Evolutionary conservation across 768 basidiomycete genomes (phyloP).

Genomic region (Boletus reticuloceps): DNA sequence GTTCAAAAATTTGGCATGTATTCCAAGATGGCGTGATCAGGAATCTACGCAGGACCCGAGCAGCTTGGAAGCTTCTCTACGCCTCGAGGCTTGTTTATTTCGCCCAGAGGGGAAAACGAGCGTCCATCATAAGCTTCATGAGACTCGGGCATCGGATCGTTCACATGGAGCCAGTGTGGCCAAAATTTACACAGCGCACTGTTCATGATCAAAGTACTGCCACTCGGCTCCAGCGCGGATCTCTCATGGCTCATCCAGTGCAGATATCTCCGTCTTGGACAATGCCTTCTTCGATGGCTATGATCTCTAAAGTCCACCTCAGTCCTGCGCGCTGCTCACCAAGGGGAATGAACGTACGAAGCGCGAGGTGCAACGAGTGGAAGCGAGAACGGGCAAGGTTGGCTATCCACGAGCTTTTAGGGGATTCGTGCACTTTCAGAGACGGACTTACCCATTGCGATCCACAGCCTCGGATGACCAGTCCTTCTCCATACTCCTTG

Average conservation of each 20-base stretch:
- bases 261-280: conserved; percentile 12
- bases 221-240: background rate
- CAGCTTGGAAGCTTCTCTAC: background rate
- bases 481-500: conserved; percentile 38
- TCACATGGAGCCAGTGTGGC: background rate
- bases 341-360: conserved; percentile 17
- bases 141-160: background rate
- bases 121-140: background rate
- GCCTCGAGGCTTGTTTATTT: background rate
- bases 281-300: conserved; percentile 28
- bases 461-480: conserved; percentile 36
- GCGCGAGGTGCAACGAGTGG: conserved; percentile 30
- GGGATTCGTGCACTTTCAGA: background rate
- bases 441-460: conserved; percentile 20
- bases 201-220: background rate
- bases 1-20: background rate
- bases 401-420: conserved; percentile 9
- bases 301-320: conserved; percentile 23
- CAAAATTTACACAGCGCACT: background rate
- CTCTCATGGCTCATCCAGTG: conserved; percentile 1
- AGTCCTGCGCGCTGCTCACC: background rate
- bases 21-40: background rate
- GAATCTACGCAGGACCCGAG: background rate
- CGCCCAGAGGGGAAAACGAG: background rate
- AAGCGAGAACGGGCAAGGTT: conserved; percentile 22